Evolutionary conservation across 2,329 filamentous ascomycete genomes (phyloP).

Genomic region (Penicillium polonicum): DNA sequence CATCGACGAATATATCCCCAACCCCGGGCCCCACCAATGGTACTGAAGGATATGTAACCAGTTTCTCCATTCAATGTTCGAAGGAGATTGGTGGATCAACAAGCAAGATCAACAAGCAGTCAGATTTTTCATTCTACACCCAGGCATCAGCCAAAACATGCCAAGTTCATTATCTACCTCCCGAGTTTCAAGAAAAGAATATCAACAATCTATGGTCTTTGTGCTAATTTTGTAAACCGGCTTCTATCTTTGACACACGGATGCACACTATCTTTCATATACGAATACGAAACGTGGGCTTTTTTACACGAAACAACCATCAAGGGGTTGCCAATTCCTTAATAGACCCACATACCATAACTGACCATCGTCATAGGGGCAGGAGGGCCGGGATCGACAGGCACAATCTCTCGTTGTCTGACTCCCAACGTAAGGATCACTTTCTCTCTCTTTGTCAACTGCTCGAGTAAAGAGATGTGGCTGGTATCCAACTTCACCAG

Average conservation of each 20-base stretch:
- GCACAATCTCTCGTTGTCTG: constrained; percentile 10
- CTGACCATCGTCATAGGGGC: constrained; percentile 3
- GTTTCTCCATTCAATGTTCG: not conserved
- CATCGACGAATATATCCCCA: not conserved
- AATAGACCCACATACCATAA: constrained; percentile 13
- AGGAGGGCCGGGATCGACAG: constrained; percentile 9
- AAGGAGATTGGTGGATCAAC: not conserved
- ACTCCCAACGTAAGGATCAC: constrained; percentile 4
- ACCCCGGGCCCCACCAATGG: not conserved
- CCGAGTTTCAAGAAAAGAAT: not conserved
- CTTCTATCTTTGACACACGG: not conserved
- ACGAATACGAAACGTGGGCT: constrained; percentile 4
- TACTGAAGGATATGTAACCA: not conserved
- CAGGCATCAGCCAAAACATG: not conserved
- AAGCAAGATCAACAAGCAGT: not conserved
- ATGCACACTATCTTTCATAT: not conserved
- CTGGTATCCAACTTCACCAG: constrained; percentile 15
- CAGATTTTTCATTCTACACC: not conserved
- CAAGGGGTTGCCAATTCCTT: constrained; percentile 5
- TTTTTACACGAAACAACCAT: constrained; percentile 9
- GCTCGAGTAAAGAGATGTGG: constrained; percentile 4
- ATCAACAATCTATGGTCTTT: not conserved
- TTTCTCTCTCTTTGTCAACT: constrained; percentile 12
- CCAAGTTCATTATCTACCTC: not conserved
- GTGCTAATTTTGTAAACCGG: not conserved